Evolutionary conservation across 495 filamentous ascomycete genomes (phyloP).

Genomic region (Hapsidospora chrysogenum): DNA sequence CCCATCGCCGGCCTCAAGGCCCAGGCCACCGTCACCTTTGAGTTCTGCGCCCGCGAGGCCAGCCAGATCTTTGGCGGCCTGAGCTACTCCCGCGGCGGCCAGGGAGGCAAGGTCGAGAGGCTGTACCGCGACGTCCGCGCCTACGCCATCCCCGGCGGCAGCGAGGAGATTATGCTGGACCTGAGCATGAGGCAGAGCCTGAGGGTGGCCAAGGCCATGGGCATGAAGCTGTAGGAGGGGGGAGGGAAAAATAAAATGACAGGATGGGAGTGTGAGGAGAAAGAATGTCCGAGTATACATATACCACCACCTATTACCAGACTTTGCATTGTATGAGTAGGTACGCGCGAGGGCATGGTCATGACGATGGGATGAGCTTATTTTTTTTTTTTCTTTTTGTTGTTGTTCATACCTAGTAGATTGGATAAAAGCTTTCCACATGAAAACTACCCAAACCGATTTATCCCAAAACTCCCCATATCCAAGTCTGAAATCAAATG

Average conservation of each 20-base stretch:
- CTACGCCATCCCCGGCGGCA: conserved; percentile 92
- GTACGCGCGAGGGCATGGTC: not conserved
- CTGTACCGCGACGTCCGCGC: conserved; percentile 94
- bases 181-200: conserved; percentile 86
- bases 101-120: conserved; percentile 90
- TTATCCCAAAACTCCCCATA: too few relatives aligned
- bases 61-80: conserved; percentile 95
- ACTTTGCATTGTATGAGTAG: too few relatives aligned
- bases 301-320: too few relatives aligned
- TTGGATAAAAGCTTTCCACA: too few relatives aligned
- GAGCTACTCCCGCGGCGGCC: conserved; percentile 82
- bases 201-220: conserved; percentile 75
- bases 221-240: conserved; percentile 83
- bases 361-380: not conserved
- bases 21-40: conserved; percentile 80
- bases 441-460: too few relatives aligned
- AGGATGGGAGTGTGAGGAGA: too few relatives aligned
- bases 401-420: too few relatives aligned
- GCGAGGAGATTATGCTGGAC: conserved; percentile 98
- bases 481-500: too few relatives aligned
- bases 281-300: too few relatives aligned
- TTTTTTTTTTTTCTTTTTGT: not conserved
- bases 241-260: too few relatives aligned
- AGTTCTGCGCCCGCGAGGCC: conserved; percentile 93
- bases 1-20: conserved; percentile 91